Base-by-base conservation (phyloP, 345 rosid genomes). In the Cochlearia excelsa region DNA sequence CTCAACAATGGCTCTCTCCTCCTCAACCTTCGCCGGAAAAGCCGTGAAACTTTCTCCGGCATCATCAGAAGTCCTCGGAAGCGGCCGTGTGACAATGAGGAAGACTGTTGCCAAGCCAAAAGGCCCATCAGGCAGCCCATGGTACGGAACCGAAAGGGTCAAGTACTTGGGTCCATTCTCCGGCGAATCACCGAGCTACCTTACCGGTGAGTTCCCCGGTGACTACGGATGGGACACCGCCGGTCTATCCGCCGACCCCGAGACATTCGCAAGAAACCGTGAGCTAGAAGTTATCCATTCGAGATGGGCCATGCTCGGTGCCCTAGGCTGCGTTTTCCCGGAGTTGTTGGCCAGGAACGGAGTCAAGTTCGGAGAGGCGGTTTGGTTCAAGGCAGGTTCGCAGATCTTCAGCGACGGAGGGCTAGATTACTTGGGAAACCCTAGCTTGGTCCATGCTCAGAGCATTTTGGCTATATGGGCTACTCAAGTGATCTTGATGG, bases 391-490 rank as follows among this genome's bases (percentile, higher is more conserved):
- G 78, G 90, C 95, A 0, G 88, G 91, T 1, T 70, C 95, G 0
- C 87, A 86, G 51, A 86, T 84, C 73, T 86, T 84, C 77, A 81
- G 85, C 62, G 82, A 77, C 48, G 94, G 90, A 35, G 95, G 95
- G 0, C 83, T 87, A 2, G 88, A 87, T 74, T 84, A 84, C 85
- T 64, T 82, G 69, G 88, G 95, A 5, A 86, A 87, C 83, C 88
- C 91, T 1, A 82, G 82, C 82, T 57, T 87, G 80, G 65, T 84
- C 60, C 91, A 82, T 4, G 91, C 95, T 2, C 87, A 82, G 29
- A 87, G 91, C 79, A 81, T 87, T 55, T 57, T 84, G 70, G 91
- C 95, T 26, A 84, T 87, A 38, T 87, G 85, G 91, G 91, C 91
- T 1, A 41, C 56, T 49, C 87, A 86, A 28, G 94, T 81, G 4